phyloP scores from a whole-genome alignment of 2,329 filamentous ascomycete species.

The Dendrostoma leiphaemia region DNA sequence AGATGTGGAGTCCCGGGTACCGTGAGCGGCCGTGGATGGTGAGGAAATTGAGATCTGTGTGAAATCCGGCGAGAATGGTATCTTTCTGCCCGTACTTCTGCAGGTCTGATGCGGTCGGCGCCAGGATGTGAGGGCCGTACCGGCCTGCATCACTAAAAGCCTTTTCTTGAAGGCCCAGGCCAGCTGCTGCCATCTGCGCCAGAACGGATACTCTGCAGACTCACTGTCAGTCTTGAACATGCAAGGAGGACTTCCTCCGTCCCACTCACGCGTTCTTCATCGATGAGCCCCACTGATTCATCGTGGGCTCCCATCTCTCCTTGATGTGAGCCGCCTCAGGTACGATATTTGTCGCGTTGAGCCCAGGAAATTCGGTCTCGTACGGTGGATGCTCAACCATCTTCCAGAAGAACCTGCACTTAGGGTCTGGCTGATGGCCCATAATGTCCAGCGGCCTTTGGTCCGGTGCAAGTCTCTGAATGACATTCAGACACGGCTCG shows the following conservation, averaged over 20 bases:
- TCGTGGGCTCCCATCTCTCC: slow-evolving; percentile 50
- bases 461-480: slow-evolving; percentile 49
- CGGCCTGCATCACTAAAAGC: slow-evolving; percentile 54
- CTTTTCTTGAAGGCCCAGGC: slow-evolving; percentile 49
- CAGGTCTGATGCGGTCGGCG: slow-evolving; percentile 59
- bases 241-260: neutral
- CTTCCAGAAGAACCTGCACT: slow-evolving; percentile 63
- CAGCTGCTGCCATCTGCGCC: slow-evolving; percentile 58
- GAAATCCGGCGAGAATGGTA: slow-evolving; percentile 62
- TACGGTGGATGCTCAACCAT: slow-evolving; percentile 55
- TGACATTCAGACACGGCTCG: slow-evolving; percentile 58
- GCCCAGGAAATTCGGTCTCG: slow-evolving; percentile 50
- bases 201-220: slow-evolving; percentile 48
- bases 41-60: slow-evolving; percentile 64
- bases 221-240: neutral
- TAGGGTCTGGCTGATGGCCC: slow-evolving; percentile 57
- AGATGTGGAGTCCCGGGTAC: slow-evolving; percentile 61
- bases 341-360: slow-evolving; percentile 55
- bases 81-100: slow-evolving; percentile 49
- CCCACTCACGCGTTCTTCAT: slow-evolving; percentile 57
- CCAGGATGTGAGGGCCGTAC: slow-evolving; percentile 61
- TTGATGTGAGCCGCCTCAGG: slow-evolving; percentile 48
- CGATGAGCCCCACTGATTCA: slow-evolving; percentile 57
- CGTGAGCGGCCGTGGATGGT: slow-evolving; percentile 63
- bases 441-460: slow-evolving; percentile 58